Evolutionary conservation across 148 eudicot species (phyloP).

Genomic region (Agrostemma githago): DNA sequence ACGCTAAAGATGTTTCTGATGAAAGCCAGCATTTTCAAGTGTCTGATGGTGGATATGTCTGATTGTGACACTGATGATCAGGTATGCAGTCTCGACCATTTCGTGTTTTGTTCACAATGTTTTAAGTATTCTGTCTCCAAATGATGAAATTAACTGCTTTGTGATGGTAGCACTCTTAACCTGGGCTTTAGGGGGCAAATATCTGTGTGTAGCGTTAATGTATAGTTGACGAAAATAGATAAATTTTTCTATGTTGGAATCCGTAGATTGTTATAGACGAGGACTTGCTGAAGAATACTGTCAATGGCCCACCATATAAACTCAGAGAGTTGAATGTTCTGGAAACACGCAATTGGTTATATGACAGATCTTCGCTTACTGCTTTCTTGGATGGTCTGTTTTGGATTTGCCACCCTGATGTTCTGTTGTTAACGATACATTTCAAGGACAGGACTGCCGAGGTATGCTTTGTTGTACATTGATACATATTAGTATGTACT

Average conservation of each 20-base stretch:
- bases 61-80: background rate
- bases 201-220: no score
- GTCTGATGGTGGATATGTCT: background rate
- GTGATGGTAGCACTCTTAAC: background rate
- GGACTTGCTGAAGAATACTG: background rate
- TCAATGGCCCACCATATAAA: background rate
- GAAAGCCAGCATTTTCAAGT: background rate
- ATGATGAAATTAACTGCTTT: background rate
- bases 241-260: background rate
- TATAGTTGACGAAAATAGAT: background rate
- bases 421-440: background rate
- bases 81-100: constrained; percentile 13
- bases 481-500: background rate
- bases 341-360: background rate
- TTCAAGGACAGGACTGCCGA: background rate
- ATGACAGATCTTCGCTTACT: background rate
- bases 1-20: constrained; percentile 4
- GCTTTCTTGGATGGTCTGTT: background rate
- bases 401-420: constrained; percentile 8
- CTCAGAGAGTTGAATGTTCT: constrained; percentile 1
- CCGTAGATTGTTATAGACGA: background rate
- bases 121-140: background rate
- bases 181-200: no score
- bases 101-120: background rate
- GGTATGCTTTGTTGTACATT: background rate